These are phyloP conservation scores for Tolypocladium ovalisporum DNA, from an alignment of 2,329 filamentous ascomycete species.

Conservation along the genomic window DNA sequence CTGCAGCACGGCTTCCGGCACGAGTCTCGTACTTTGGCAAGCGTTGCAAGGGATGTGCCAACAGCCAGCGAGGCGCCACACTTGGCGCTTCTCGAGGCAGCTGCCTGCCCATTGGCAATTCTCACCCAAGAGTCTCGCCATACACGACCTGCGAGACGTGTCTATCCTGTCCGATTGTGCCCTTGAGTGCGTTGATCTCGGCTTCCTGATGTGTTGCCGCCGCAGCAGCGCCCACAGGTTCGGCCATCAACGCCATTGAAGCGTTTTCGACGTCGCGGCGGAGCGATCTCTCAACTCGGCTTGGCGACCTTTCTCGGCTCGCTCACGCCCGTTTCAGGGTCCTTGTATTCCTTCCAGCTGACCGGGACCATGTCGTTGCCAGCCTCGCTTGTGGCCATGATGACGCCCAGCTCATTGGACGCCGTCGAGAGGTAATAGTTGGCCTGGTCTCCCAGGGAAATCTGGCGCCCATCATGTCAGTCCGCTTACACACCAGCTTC, in stretches of 20 bases:
- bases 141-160: neutral
- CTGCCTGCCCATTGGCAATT: neutral
- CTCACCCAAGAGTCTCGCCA: neutral
- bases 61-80: neutral
- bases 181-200: neutral
- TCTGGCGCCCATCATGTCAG: conserved; percentile 30
- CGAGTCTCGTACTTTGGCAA: neutral
- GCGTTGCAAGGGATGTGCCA: neutral
- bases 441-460: conserved; percentile 83
- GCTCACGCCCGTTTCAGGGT: conserved; percentile 63
- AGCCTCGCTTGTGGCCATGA: conserved; percentile 80
- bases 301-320: conserved; percentile 91
- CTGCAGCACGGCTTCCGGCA: neutral
- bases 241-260: neutral
- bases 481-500: neutral
- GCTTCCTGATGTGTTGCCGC: neutral
- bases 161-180: neutral
- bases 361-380: conserved; percentile 88
- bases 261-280: neutral
- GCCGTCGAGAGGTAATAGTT: conserved; percentile 95
- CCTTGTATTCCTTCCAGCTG: conserved; percentile 90
- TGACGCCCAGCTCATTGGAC: conserved; percentile 82
- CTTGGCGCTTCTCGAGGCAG: neutral
- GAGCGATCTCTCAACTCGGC: conserved; percentile 52
- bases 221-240: neutral